Conservation (phyloP, 306 rosid species). For the Quillaja saponaria region DNA sequence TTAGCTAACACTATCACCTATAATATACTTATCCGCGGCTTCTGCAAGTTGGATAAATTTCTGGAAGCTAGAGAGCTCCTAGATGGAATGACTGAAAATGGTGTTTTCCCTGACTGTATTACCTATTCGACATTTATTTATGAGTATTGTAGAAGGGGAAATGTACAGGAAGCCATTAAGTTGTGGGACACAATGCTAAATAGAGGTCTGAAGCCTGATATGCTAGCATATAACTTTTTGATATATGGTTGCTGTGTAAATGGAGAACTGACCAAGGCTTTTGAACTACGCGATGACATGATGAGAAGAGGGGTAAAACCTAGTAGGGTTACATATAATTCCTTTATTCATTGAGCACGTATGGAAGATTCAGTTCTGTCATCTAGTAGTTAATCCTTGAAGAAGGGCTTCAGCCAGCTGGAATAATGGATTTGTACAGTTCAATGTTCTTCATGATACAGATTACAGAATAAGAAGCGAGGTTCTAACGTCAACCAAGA, state of each 20-base stretch:
- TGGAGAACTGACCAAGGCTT: constrained; percentile 68
- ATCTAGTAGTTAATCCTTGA: too few species aligned
- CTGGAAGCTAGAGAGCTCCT: constrained; percentile 68
- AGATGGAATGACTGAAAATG: constrained; percentile 58
- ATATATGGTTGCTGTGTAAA: constrained; percentile 81
- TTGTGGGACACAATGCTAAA: constrained; percentile 78
- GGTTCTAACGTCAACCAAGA: too few species aligned
- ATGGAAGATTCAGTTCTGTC: too few species aligned
- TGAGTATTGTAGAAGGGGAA: constrained; percentile 70
- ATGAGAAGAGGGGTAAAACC: constrained; percentile 63
- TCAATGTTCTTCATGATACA: too few species aligned
- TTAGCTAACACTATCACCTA: constrained; percentile 72
- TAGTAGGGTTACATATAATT: constrained; percentile 38
- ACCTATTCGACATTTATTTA: constrained; percentile 84
- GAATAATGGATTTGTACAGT: too few species aligned
- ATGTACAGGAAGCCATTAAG: constrained; percentile 59
- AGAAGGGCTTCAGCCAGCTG: too few species aligned
- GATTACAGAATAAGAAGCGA: too few species aligned
- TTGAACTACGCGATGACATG: constrained; percentile 88
- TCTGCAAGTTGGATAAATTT: constrained; percentile 76
- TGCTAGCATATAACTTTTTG: constrained; percentile 68
- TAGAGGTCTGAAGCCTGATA: constrained; percentile 79
- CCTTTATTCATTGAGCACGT: too few species aligned
- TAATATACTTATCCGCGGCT: constrained; percentile 81
- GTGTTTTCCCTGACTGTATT: constrained; percentile 73